Percentiles rank a stretch among this genome's conserved stretches.
Evolutionary conservation across 2,329 filamentous ascomycete species (phyloP).

Genomic region (Septoria linicola): DNA sequence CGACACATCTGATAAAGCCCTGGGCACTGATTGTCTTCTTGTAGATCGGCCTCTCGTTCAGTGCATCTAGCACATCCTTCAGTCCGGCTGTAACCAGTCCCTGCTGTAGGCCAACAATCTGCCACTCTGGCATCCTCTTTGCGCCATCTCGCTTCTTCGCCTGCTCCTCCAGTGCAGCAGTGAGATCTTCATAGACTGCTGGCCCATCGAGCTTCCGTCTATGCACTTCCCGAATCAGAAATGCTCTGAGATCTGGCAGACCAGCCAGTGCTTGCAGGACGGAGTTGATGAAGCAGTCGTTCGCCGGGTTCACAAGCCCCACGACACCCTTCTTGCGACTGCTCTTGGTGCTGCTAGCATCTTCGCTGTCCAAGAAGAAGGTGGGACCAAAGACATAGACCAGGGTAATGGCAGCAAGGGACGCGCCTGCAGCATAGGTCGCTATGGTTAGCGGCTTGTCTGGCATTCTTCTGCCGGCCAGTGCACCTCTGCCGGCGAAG

Average conservation of each 20-base stretch:
- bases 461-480: conserved; percentile 58
- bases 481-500: conserved; percentile 31
- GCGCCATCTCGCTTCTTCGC: conserved; percentile 55
- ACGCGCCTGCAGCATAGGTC: conserved; percentile 92
- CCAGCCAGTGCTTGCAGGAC: conserved; percentile 91
- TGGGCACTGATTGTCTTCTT: conserved; percentile 89
- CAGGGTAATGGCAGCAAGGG: conserved; percentile 87
- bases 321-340: conserved; percentile 82
- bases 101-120: conserved; percentile 64
- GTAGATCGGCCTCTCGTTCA: conserved; percentile 91
- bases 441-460: conserved; percentile 80
- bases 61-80: conserved; percentile 85
- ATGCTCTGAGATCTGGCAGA: conserved; percentile 81
- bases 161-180: conserved; percentile 56
- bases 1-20: conserved; percentile 79
- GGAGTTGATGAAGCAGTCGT: conserved; percentile 84
- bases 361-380: conserved; percentile 85
- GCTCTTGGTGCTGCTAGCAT: conserved; percentile 55
- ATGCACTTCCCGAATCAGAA: conserved; percentile 89
- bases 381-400: conserved; percentile 99
- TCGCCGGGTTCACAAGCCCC: conserved; percentile 84
- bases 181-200: conserved; percentile 67
- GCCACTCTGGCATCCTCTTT: conserved; percentile 44
- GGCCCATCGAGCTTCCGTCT: conserved; percentile 75
- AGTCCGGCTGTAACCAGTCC: conserved; percentile 82